phyloP scores from a whole-genome alignment of 1,284 basidiomycete genomes.

The Nidula niveotomentosa region DNA sequence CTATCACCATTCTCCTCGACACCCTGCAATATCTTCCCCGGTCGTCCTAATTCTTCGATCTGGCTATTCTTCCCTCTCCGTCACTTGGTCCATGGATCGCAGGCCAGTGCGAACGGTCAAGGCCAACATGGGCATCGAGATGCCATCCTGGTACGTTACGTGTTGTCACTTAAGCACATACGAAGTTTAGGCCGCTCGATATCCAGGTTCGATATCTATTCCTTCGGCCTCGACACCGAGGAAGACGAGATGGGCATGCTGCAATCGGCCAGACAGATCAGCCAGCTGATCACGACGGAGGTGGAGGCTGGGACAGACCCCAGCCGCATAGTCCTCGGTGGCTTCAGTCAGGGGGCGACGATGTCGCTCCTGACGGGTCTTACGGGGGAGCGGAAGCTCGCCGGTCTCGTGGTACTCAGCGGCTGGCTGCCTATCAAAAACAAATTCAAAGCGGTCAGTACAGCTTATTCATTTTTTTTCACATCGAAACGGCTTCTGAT shows the following conservation, averaged over 20 bases:
- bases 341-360: constrained; percentile 88
- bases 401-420: constrained; percentile 72
- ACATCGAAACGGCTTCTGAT: not conserved
- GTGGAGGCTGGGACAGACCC: constrained; percentile 69
- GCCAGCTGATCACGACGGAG: constrained; percentile 73
- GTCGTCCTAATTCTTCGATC: not conserved
- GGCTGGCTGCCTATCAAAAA: constrained; percentile 73
- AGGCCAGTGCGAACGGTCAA: constrained; percentile 61
- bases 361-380: constrained; percentile 77
- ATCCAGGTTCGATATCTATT: constrained; percentile 75
- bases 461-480: not conserved
- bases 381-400: constrained; percentile 67
- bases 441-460: constrained; percentile 63
- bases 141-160: constrained; percentile 67
- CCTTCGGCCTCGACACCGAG: constrained; percentile 57
- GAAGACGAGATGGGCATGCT: constrained; percentile 82
- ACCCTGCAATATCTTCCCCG: not conserved
- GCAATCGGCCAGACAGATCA: constrained; percentile 59
- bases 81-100: constrained; percentile 1
- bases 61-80: constrained; percentile 8
- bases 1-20: constrained; percentile 1
- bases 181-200: constrained; percentile 4
- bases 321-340: constrained; percentile 75
- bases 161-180: constrained; percentile 4
- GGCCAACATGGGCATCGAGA: constrained; percentile 66